Conservation (phyloP, 805 yeast species). For the Kregervanrija fluxuum region DNA sequence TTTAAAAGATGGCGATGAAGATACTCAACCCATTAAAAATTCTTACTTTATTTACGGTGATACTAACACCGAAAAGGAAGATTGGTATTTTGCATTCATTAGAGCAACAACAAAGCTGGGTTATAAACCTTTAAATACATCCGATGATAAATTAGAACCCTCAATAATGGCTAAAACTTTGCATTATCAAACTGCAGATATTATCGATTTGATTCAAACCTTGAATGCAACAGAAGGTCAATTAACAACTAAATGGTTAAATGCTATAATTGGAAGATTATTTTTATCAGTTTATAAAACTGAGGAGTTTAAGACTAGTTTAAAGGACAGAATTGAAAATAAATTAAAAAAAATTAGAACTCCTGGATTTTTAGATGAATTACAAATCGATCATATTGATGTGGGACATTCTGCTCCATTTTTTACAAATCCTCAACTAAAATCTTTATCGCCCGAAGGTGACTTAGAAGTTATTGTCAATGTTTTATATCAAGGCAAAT, state of each 20-base stretch:
- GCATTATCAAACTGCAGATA: conserved; percentile 63
- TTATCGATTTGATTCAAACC: conserved; percentile 66
- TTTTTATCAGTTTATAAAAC: conserved; percentile 75
- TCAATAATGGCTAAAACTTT: conserved; percentile 61
- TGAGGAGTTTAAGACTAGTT: conserved; percentile 47
- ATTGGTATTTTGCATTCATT: conserved; percentile 84
- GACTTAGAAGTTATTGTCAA: conserved; percentile 53
- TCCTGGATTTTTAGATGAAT: conserved; percentile 84
- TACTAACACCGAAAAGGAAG: conserved; percentile 78
- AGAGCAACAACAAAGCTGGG: conserved; percentile 51
- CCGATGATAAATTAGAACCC: conserved; percentile 43
- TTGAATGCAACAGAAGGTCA: conserved; percentile 81
- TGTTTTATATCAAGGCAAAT: conserved; percentile 67
- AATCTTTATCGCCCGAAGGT: conserved; percentile 76
- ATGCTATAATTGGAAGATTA: conserved; percentile 77
- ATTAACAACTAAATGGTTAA: conserved; percentile 80
- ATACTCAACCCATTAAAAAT: conserved; percentile 29
- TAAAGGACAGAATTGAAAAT: conserved; percentile 54
- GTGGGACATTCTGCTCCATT: conserved; percentile 81
- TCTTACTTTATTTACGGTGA: conserved; percentile 66
- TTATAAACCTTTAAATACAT: conserved; percentile 3
- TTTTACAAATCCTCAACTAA: conserved; percentile 63
- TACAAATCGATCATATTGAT: conserved; percentile 61
- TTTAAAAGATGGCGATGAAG: conserved; percentile 21
- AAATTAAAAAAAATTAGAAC: conserved; percentile 73